Percentiles rank a stretch among this genome's conserved stretches.
Evolutionary conservation across 192 early-diverging fungal genomes (phyloP).

Genomic region (Glomus cerebriforme): DNA sequence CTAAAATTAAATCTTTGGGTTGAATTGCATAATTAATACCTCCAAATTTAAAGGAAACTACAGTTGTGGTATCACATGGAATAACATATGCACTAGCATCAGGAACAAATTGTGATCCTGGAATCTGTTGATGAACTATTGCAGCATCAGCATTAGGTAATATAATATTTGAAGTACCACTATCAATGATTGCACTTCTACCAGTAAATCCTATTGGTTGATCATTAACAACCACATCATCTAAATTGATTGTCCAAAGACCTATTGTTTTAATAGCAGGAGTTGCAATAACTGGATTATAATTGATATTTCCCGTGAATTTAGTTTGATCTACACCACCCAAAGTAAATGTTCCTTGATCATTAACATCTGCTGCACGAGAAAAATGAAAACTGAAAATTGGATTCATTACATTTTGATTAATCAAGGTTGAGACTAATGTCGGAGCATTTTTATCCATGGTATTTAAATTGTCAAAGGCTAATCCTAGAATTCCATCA

Average conservation of each 20-base stretch:
- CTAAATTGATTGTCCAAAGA: not conserved
- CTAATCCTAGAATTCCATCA: slow-evolving; percentile 63
- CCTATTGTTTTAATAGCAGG: not conserved
- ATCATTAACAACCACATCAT: slow-evolving; percentile 6
- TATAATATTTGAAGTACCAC: slow-evolving; percentile 56
- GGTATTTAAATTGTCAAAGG: slow-evolving; percentile 42
- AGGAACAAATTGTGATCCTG: slow-evolving; percentile 28
- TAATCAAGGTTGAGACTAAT: slow-evolving; percentile 53
- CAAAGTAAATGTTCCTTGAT: slow-evolving; percentile 23
- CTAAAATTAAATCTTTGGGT: not conserved
- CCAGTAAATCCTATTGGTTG: not conserved
- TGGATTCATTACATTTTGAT: slow-evolving; percentile 51
- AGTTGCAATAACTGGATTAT: not conserved
- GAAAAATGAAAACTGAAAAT: slow-evolving; percentile 66
- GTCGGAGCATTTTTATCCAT: slow-evolving; percentile 32
- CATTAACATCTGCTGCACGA: not conserved
- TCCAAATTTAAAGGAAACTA: not conserved
- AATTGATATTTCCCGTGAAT: not conserved
- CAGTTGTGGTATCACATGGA: not conserved
- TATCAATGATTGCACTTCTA: slow-evolving; percentile 41
- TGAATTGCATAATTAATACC: not conserved
- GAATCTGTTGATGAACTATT: slow-evolving; percentile 44
- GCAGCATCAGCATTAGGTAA: slow-evolving; percentile 37
- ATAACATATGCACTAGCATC: not conserved
- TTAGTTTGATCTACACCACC: not conserved